These are phyloP conservation scores for Eucalyptus curtisii DNA, from an alignment of 345 rosid genomes.

Conservation along the genomic window DNA sequence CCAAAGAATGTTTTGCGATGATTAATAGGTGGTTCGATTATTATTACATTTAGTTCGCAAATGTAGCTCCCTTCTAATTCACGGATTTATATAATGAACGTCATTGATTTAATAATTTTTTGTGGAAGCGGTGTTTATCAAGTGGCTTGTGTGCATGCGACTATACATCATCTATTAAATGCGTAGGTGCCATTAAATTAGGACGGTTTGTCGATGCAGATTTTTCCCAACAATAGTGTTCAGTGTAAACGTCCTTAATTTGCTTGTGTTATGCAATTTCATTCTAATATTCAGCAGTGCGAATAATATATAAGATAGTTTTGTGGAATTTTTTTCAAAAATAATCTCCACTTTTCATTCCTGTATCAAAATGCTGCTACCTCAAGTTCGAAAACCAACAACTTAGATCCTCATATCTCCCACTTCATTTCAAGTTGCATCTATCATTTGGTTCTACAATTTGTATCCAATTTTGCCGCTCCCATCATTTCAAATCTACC, in stretches of 20 bases:
- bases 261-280: background rate
- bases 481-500: background rate
- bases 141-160: background rate
- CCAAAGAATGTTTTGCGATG: background rate
- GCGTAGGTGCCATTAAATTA: background rate
- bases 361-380: background rate
- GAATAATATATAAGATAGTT: background rate
- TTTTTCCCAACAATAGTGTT: background rate
- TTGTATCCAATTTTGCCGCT: background rate
- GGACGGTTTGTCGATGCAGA: background rate
- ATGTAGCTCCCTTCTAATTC: background rate
- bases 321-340: background rate
- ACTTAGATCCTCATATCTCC: background rate
- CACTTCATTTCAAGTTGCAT: background rate
- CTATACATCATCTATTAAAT: background rate
- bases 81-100: background rate
- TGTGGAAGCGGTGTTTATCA: background rate
- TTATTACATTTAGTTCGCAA: background rate
- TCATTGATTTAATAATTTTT: background rate
- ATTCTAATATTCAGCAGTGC: background rate
- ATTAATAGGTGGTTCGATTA: background rate
- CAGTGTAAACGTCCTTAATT: background rate
- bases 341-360: background rate
- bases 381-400: background rate
- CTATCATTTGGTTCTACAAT: background rate